These are phyloP conservation scores for Pichia nanzhaoensis DNA, from an alignment of 805 yeast genomes.

Conservation along the genomic window DNA sequence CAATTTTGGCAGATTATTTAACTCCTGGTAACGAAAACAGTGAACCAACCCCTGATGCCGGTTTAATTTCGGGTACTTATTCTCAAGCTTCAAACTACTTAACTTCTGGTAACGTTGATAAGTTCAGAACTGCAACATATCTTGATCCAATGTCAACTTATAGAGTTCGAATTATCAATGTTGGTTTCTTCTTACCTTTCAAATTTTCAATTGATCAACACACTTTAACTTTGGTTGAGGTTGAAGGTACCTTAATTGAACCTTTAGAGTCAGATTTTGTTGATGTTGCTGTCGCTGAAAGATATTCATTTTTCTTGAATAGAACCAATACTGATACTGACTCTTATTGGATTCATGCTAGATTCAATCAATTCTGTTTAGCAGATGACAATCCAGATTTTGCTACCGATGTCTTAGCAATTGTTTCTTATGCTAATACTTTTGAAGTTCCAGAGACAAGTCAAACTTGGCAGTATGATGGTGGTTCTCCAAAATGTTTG, in stretches of 20 bases:
- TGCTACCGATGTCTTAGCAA: conserved; percentile 16
- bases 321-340: conserved; percentile 1
- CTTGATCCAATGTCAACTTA: conserved; percentile 41
- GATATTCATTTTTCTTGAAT: conserved; percentile 19
- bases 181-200: conserved; percentile 54
- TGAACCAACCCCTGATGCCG: conserved; percentile 24
- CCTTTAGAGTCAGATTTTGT: conserved; percentile 26
- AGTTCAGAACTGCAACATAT: conserved; percentile 12
- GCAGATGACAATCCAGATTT: conserved; percentile 14
- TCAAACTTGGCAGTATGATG: conserved; percentile 25
- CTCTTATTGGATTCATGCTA: conserved; percentile 15
- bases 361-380: conserved; percentile 19
- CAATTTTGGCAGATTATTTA: conserved; percentile 14
- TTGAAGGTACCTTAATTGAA: conserved; percentile 51
- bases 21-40: conserved; percentile 18
- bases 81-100: conserved; percentile 14
- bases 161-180: conserved; percentile 44
- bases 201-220: conserved; percentile 48
- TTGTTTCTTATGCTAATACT: conserved; percentile 11
- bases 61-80: conserved; percentile 20
- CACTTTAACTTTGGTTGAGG: conserved; percentile 46
- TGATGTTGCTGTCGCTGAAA: conserved; percentile 18
- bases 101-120: conserved; percentile 4
- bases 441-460: conserved; percentile 46
- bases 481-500: conserved; percentile 16